Conservation (phyloP, 176 grass and related monocot species). For the Oryza glaberrima region DNA sequence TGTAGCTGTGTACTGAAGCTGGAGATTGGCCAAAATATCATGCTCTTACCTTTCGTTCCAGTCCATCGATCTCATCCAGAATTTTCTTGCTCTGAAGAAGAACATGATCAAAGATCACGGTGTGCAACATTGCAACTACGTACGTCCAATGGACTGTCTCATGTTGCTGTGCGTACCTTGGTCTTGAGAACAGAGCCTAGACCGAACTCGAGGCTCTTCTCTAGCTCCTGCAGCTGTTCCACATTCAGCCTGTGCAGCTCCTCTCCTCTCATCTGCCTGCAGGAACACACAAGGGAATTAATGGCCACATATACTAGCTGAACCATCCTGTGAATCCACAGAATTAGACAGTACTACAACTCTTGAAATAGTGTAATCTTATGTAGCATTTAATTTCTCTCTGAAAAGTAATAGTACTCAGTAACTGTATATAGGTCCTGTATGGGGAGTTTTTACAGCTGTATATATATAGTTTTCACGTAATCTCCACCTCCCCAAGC, state of each 20-base stretch:
- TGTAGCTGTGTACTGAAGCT: neutral
- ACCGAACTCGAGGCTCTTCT: slow-evolving; percentile 61
- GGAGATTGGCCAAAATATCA: neutral
- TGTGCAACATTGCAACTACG: neutral
- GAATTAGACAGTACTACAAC: neutral
- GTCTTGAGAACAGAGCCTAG: slow-evolving; percentile 61
- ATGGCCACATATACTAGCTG: neutral
- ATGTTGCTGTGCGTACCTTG: slow-evolving; percentile 47
- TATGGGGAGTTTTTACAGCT: no score
- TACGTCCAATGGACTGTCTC: neutral
- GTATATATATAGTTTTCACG: no score
- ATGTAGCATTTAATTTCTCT: no score
- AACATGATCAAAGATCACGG: neutral
- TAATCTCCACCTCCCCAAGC: no score
- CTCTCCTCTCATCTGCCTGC: slow-evolving; percentile 86
- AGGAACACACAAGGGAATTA: neutral
- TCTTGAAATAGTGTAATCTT: neutral
- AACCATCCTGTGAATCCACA: neutral
- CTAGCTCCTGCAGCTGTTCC: slow-evolving; percentile 66
- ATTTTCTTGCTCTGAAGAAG: slow-evolving; percentile 55
- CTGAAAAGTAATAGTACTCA: no score
- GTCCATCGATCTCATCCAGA: slow-evolving; percentile 50
- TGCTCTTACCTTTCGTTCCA: slow-evolving; percentile 58
- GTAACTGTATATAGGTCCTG: no score
- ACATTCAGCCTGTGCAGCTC: slow-evolving; percentile 66